Evolutionary conservation across 2,329 filamentous ascomycete species (phyloP), one percentile per base, ranked within the genome.

Genomic region (Dothiorella sarmentorum): DNA sequence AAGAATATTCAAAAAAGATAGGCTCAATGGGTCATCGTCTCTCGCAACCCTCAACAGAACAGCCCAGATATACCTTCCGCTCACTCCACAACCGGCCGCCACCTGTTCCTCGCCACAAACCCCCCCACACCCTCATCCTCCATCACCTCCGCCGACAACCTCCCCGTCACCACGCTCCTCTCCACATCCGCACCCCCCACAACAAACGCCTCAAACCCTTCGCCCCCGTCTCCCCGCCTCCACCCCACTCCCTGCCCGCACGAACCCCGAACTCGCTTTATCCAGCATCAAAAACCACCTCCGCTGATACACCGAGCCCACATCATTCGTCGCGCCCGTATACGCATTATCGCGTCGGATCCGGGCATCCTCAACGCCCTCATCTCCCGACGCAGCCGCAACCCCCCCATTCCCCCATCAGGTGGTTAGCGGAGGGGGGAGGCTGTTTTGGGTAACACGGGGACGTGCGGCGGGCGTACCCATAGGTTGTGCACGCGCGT

Each of bases 201-300:
- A 60, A 82, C 78, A 62, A 90, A 89, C 0, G 84, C 76, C 20
- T 79, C 74, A 64, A 83, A 87, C 0, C 73, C 74, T 4, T 66
- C 66, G 15, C 26, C 11, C 38, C 26, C 17, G 2, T 22, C 24
- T 11, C 31, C 18, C 4, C 47, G n/a, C n/a, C 20, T 38, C 31
- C 22, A 22, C 24, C n/a, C n/a, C n/a, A 17, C 15, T 24, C 61
- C 55, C 22, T 7, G 7, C 51, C 20, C 13, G 27, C 17, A 45
- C 68, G 58, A 89, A 87, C 4, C 86, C 86, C 51, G 81, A 84
- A 4, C 77, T 80, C 24, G 66, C 68, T 11, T 83, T 76, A 65
- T 90, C 87, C 1, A 90, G 74, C 10, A 81, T 82, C 17, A 89
- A 65, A 60, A 83, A 88, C 87, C 86, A 90, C 40, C 78, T 76